Percentiles rank a stretch among this genome's conserved stretches.
These are phyloP conservation scores for Cystofilobasidium bisporidii DNA, from an alignment of 768 basidiomycete genomes.

Conservation along the genomic window DNA sequence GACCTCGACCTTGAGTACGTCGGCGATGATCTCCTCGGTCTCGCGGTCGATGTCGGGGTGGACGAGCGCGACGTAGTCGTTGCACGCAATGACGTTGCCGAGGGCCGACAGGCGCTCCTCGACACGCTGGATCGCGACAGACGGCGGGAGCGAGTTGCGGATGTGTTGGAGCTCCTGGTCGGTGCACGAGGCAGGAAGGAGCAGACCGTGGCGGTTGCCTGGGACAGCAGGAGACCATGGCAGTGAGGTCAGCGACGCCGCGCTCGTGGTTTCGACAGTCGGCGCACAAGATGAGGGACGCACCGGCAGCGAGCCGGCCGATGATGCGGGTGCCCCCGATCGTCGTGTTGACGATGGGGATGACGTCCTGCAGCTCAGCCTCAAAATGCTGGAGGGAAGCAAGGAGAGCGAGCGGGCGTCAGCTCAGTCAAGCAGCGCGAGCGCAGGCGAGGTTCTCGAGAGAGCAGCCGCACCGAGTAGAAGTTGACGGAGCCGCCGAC, in stretches of 20 bases:
- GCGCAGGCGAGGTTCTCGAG: not conserved
- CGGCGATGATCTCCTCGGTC: slow-evolving; percentile 99
- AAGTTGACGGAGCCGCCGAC: slow-evolving; percentile 95
- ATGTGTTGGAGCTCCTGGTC: slow-evolving; percentile 98
- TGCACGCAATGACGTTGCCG: slow-evolving; percentile 96
- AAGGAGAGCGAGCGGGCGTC: not conserved
- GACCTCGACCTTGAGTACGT: slow-evolving; percentile 96
- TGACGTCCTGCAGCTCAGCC: slow-evolving; percentile 79
- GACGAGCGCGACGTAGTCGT: slow-evolving; percentile 97
- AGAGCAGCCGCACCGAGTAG: slow-evolving; percentile 10
- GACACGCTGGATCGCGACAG: slow-evolving; percentile 88
- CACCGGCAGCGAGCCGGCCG: slow-evolving; percentile 84
- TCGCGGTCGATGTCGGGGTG: slow-evolving; percentile 97
- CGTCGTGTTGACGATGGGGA: slow-evolving; percentile 91
- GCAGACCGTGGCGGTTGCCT: slow-evolving; percentile 94
- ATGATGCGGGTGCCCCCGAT: slow-evolving; percentile 91
- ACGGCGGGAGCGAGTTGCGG: slow-evolving; percentile 83
- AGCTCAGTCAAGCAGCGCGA: too few relatives aligned
- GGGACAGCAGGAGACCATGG: slow-evolving; percentile 3
- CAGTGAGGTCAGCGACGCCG: too few relatives aligned
- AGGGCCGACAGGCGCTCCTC: slow-evolving; percentile 95
- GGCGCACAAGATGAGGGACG: slow-evolving; percentile 25
- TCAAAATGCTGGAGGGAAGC: slow-evolving; percentile 56
- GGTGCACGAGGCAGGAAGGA: slow-evolving; percentile 88
- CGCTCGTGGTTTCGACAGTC: too few relatives aligned